These are phyloP conservation scores for Cystofilobasidium macerans DNA, from an alignment of 768 basidiomycete genomes.

Conservation along the genomic window DNA sequence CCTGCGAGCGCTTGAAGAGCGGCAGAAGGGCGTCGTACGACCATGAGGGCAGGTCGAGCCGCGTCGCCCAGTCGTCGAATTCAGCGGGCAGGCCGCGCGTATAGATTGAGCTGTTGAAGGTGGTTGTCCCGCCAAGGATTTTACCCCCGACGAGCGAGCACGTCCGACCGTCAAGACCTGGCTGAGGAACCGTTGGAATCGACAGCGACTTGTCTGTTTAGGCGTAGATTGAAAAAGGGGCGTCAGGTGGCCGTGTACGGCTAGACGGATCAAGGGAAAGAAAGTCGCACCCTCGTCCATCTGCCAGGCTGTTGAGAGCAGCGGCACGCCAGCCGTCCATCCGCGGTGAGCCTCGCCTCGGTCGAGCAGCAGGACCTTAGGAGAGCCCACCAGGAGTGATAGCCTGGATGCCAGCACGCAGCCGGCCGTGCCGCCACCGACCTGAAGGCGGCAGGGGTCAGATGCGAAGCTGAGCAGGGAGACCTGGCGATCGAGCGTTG, in stretches of 20 bases:
- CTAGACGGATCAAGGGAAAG: neutral
- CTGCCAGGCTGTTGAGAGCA: conserved; percentile 22
- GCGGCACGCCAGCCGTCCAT: conserved; percentile 12
- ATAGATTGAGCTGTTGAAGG: conserved; percentile 22
- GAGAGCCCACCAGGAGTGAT: conserved; percentile 14
- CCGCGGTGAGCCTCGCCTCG: conserved; percentile 8
- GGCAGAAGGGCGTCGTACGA: conserved; percentile 15
- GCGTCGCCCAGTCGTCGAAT: conserved; percentile 19
- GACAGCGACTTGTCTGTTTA: conserved; percentile 19
- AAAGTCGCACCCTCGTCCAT: conserved; percentile 12
- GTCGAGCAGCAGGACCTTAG: conserved; percentile 23
- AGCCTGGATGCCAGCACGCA: conserved; percentile 25
- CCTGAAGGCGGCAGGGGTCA: conserved; percentile 1
- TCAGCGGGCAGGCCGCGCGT: conserved; percentile 24
- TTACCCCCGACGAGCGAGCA: conserved; percentile 17
- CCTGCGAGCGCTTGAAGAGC: conserved; percentile 18
- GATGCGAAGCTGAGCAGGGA: neutral
- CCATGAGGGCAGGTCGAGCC: conserved; percentile 22
- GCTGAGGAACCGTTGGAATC: conserved; percentile 16
- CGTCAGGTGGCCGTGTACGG: neutral
- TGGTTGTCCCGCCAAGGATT: conserved; percentile 22
- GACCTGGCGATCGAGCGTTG: too few relatives aligned
- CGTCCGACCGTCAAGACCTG: conserved; percentile 8
- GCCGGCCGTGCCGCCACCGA: conserved; percentile 24
- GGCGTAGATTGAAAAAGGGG: neutral